These are phyloP conservation scores for Perkinsela sp. DNA, from an alignment of 208 protist species.

Conservation along the genomic window DNA sequence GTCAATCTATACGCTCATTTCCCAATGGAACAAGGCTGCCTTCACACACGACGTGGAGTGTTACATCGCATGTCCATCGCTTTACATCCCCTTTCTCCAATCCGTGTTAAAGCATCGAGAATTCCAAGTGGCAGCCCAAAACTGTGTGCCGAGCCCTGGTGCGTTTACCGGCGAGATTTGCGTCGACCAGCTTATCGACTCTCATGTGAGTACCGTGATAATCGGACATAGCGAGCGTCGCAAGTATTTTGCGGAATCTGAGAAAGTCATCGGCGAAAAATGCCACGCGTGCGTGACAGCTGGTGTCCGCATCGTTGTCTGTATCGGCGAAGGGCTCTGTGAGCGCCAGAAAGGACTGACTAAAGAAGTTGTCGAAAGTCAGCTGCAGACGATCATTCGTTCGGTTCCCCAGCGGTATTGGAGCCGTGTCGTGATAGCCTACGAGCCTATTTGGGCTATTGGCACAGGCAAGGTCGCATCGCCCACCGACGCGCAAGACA, in stretches of 20 bases:
- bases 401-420: constrained; percentile 42
- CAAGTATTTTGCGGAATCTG: constrained; percentile 67
- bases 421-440: constrained; percentile 79
- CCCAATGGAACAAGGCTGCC: constrained; percentile 21
- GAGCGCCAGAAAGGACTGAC: constrained; percentile 69
- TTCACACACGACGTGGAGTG: constrained; percentile 48
- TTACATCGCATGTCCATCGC: constrained; percentile 40
- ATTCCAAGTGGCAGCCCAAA: constrained; percentile 44
- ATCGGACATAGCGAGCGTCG: constrained; percentile 90
- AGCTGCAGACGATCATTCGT: constrained; percentile 54
- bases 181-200: constrained; percentile 69
- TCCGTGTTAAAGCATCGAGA: constrained; percentile 20
- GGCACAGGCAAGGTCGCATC: constrained; percentile 87
- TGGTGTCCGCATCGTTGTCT: constrained; percentile 78
- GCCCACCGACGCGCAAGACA: constrained; percentile 77
- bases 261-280: constrained; percentile 75
- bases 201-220: constrained; percentile 70
- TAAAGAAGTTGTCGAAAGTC: constrained; percentile 46
- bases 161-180: constrained; percentile 63
- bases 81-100: constrained; percentile 43
- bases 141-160: constrained; percentile 45
- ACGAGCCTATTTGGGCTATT: constrained; percentile 97
- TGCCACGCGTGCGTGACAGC: constrained; percentile 21
- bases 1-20: constrained; percentile 32
- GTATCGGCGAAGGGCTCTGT: constrained; percentile 81